These are phyloP conservation scores for Xylaria curta DNA, from an alignment of 495 filamentous ascomycete species.

Conservation along the genomic window DNA sequence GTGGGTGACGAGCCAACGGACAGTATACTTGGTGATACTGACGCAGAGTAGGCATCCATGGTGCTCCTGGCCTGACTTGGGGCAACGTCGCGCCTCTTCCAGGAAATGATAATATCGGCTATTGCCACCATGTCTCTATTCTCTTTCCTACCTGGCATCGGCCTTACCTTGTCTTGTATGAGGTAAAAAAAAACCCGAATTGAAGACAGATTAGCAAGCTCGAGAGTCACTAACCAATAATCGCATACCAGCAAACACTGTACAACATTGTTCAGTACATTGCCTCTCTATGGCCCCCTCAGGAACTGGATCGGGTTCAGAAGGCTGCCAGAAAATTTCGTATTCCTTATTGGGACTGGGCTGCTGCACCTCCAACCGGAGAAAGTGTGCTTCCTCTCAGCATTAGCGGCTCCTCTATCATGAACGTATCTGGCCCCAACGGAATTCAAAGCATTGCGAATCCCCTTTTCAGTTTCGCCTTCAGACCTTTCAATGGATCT, in stretches of 20 bases:
- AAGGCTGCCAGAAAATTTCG: conserved; percentile 62
- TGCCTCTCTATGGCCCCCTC: conserved; percentile 59
- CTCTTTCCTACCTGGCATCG: conserved; percentile 77
- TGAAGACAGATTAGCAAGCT: not conserved
- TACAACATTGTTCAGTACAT: conserved; percentile 57
- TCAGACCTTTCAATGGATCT: conserved; percentile 59
- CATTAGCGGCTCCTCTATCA: conserved; percentile 47
- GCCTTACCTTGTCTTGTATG: conserved; percentile 70
- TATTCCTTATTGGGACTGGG: conserved; percentile 75
- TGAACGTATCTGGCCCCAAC: conserved; percentile 61
- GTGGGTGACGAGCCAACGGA: conserved; percentile 39
- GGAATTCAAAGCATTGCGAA: conserved; percentile 63
- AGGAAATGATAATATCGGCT: conserved; percentile 59
- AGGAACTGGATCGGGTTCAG: conserved; percentile 51
- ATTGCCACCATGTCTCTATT: conserved; percentile 69
- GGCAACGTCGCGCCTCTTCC: conserved; percentile 58
- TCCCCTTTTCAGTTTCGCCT: conserved; percentile 66
- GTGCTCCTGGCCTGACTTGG: conserved; percentile 64
- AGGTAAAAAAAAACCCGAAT: conserved; percentile 53
- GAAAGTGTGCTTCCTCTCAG: conserved; percentile 56
- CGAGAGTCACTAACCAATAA: not conserved
- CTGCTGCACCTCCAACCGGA: conserved; percentile 55
- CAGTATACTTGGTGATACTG: conserved; percentile 27
- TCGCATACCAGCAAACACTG: conserved; percentile 59
- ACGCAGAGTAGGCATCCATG: conserved; percentile 64